Percentiles rank a stretch among this genome's conserved stretches.
Evolutionary conservation across 345 rosid genomes (phyloP).

Genomic region (Corymbia maculata): DNA sequence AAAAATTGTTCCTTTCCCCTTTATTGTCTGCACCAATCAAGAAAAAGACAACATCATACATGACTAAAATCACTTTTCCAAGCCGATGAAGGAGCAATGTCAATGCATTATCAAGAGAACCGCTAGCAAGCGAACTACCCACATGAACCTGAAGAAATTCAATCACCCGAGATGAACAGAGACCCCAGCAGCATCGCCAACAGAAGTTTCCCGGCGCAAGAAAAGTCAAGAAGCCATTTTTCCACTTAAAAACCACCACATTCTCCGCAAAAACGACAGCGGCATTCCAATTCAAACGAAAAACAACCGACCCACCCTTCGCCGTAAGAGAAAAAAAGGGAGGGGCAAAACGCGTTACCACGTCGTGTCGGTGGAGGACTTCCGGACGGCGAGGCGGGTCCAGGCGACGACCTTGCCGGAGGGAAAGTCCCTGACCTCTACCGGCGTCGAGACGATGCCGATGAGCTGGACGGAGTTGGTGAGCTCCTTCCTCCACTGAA

Average conservation of each 20-base stretch:
- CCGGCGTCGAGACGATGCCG: conserved; percentile 36
- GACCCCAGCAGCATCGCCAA: background rate
- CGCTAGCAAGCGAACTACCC: background rate
- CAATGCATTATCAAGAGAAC: background rate
- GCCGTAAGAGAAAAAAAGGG: background rate
- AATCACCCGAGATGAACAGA: background rate
- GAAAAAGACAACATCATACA: background rate
- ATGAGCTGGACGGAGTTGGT: conserved; percentile 44
- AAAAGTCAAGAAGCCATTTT: background rate
- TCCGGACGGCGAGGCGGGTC: conserved; percentile 46
- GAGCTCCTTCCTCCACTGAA: conserved; percentile 36
- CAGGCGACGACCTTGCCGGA: conserved; percentile 52
- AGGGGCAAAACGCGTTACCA: conserved; percentile 13
- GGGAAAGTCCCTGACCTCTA: conserved; percentile 44
- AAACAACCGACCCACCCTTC: background rate
- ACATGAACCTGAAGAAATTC: background rate
- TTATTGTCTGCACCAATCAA: background rate
- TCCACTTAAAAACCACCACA: background rate
- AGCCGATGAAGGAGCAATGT: background rate
- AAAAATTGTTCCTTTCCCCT: background rate
- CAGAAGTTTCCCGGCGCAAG: background rate
- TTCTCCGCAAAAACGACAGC: background rate
- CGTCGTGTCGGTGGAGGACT: conserved; percentile 35
- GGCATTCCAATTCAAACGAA: background rate
- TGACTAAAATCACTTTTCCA: background rate